These are phyloP conservation scores for Phyllosticta citribraziliensis DNA, from an alignment of 2,329 filamentous ascomycete species.

Conservation along the genomic window DNA sequence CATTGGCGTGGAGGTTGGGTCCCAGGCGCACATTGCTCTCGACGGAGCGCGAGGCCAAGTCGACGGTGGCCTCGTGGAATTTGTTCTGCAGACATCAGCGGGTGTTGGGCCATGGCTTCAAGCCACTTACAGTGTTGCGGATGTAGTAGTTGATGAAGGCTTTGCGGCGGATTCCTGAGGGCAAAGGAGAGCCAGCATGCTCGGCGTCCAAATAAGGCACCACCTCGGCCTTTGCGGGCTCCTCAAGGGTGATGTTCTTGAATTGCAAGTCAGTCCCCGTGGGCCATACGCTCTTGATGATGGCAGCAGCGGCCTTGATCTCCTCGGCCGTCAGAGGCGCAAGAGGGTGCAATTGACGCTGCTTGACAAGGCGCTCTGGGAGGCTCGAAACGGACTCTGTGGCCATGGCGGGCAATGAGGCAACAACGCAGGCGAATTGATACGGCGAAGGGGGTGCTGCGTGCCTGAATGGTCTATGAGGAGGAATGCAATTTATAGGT, in stretches of 20 bases:
- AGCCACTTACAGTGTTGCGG: conserved; percentile 45
- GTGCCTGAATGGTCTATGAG: neutral
- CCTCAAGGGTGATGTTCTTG: conserved; percentile 59
- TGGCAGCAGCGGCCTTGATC: conserved; percentile 40
- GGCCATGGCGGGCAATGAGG: conserved; percentile 2
- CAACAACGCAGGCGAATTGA: neutral
- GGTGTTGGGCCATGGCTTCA: neutral
- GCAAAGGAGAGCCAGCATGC: conserved; percentile 41
- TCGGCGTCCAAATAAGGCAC: conserved; percentile 56
- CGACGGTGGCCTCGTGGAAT: conserved; percentile 51
- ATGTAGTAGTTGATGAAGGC: conserved; percentile 51
- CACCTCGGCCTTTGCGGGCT: conserved; percentile 51
- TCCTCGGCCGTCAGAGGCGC: conserved; percentile 50
- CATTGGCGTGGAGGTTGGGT: conserved; percentile 46
- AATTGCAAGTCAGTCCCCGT: conserved; percentile 47
- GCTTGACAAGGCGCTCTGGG: neutral
- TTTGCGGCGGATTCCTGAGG: conserved; percentile 41
- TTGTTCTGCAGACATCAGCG: conserved; percentile 39
- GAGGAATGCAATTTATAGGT: neutral
- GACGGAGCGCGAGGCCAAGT: conserved; percentile 41
- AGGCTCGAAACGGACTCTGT: conserved; percentile 4
- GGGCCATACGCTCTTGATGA: conserved; percentile 48
- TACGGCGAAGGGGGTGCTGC: neutral
- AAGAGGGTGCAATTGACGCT: conserved; percentile 41
- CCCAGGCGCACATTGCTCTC: conserved; percentile 51